Percentiles rank a stretch among this genome's conserved stretches.
phyloP scores from a whole-genome alignment of 768 basidiomycete species.

The Coprinopsis marcescibilis region DNA sequence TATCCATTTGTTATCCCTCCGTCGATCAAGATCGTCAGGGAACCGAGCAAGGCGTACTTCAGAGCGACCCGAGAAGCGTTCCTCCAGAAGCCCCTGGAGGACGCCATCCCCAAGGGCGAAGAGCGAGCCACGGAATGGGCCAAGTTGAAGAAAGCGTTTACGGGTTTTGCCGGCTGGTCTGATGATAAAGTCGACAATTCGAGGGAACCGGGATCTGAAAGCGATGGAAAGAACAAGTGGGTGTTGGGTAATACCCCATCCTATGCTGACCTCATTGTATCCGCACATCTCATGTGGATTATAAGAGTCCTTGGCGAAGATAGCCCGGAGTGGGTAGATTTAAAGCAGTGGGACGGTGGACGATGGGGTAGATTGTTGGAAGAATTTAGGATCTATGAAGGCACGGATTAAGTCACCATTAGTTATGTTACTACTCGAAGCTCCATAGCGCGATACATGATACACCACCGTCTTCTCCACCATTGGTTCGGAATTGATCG shows the following conservation, averaged over 20 bases:
- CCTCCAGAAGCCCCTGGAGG: neutral
- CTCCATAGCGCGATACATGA: too few species aligned
- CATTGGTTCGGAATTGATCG: too few species aligned
- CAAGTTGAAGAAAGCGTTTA: neutral
- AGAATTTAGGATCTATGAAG: neutral
- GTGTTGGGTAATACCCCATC: constrained; percentile 7
- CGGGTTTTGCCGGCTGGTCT: neutral
- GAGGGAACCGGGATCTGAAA: neutral
- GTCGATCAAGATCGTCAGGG: constrained; percentile 3
- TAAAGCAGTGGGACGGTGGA: constrained; percentile 16
- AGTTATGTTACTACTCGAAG: too few species aligned
- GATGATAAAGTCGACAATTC: neutral
- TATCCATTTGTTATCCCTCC: constrained; percentile 7
- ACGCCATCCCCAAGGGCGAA: constrained; percentile 1
- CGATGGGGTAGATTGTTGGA: constrained; percentile 14
- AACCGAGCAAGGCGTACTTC: constrained; percentile 11
- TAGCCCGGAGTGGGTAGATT: constrained; percentile 17
- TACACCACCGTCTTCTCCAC: too few species aligned
- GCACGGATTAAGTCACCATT: too few species aligned
- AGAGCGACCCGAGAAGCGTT: neutral
- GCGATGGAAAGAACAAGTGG: neutral
- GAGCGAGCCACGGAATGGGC: neutral
- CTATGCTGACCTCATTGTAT: constrained; percentile 11
- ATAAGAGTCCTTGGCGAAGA: constrained; percentile 14
- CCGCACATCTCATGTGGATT: constrained; percentile 3